Percentiles rank a stretch among this genome's conserved stretches.
Evolutionary conservation across 2,329 filamentous ascomycete species (phyloP).

Genomic region (Nemania diffusa): DNA sequence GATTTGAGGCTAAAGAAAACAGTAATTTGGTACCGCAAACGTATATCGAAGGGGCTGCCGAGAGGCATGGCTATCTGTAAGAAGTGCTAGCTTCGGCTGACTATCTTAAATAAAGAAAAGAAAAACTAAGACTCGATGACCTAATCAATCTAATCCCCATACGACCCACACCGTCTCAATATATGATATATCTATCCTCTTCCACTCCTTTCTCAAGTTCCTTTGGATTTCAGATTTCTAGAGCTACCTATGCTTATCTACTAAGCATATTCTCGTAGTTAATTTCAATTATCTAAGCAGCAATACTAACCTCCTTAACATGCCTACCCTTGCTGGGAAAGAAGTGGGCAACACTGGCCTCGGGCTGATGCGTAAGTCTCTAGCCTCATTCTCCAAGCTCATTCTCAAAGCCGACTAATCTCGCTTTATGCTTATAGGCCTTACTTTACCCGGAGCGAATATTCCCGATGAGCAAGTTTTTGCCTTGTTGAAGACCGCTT

Average conservation of each 20-base stretch:
- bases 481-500: constrained; percentile 21
- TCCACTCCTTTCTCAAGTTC: background rate
- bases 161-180: no score
- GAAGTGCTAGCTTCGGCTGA: no score
- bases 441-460: constrained; percentile 4
- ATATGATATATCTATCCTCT: background rate
- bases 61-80: no score
- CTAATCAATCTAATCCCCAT: no score
- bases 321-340: constrained; percentile 11
- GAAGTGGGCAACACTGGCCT: constrained; percentile 10
- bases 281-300: background rate
- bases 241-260: background rate
- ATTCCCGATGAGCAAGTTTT: constrained; percentile 18
- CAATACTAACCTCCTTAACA: background rate
- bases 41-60: no score
- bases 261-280: background rate
- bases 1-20: no score
- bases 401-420: background rate
- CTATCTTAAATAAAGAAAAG: no score
- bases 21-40: no score
- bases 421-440: background rate
- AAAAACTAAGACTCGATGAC: no score
- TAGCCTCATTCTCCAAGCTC: background rate
- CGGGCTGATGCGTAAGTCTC: constrained; percentile 12
- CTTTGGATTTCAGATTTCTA: background rate